Base-by-base conservation (phyloP, 306 rosid species). In the Gleditsia sinensis region DNA sequence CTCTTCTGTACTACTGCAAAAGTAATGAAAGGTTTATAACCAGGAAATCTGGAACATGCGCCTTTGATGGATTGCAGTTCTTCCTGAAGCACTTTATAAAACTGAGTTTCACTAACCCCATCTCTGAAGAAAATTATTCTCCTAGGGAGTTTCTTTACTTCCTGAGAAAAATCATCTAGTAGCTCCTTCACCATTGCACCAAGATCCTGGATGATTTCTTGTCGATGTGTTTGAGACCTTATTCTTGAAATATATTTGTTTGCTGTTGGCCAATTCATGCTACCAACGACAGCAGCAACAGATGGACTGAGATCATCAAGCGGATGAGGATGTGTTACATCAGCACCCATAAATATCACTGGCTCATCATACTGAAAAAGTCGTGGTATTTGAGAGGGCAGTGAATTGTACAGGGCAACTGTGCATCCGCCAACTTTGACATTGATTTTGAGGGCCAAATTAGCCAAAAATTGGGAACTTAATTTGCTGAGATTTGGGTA, bases 211-310 rank as follows among this genome's bases (percentile, higher is more conserved):
- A 95, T 92, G 75, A 92, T 95, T 84, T 95, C 99, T 83, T 95
- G 98, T 14, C 98, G 75, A 39, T 95, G 99, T n/a, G 93, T 95
- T 76, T 95, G 98, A 49, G 99, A 95, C 83, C 98, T 84, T 92
- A 95, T 95, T 85, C 98, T 87, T 14, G 99, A 95, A 25, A 86
- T 86, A 8, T 95, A 95, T 81, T 90, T 95, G 88, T 92, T 95
- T 30, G 99, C 97, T 50, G 97, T 87, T 7, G 99, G 99, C 99
- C 99, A 95, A 48, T 95, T 95, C 96, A 92, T 87, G 90, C 99
- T 95, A 8, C 96, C 92, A 74, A 95, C 99, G 49, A 95, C 99
- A 58, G 99, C 99, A 19, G 98, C 98, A 33, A 95, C 90, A 12
- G 99, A 95, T 43, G 99, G 99, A 79, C 99, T 95, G 12, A 75